These are phyloP conservation scores for Medicago truncatula DNA, from an alignment of 306 rosid genomes.

Conservation along the genomic window MtrunA17r5.0-ANR NC_053044.1:52937001-52937500, in stretches of 20 bases:
- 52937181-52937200: slow-evolving; percentile 63
- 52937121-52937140: slow-evolving; percentile 56
- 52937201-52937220: slow-evolving; percentile 67
- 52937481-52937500: slow-evolving; percentile 58
- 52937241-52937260: slow-evolving; percentile 56
- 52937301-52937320: slow-evolving; percentile 35
- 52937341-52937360: slow-evolving; percentile 60
- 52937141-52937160: slow-evolving; percentile 44
- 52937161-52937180: slow-evolving; percentile 37
- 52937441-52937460: slow-evolving; percentile 51
- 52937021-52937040: slow-evolving; percentile 56
- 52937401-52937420: slow-evolving; percentile 60
- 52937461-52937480: slow-evolving; percentile 61
- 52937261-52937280: slow-evolving; percentile 49
- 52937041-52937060: slow-evolving; percentile 52
- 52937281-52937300: slow-evolving; percentile 33
- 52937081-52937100: slow-evolving; percentile 87
- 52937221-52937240: slow-evolving; percentile 43
- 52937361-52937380: slow-evolving; percentile 57
- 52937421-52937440: slow-evolving; percentile 54
- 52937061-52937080: slow-evolving; percentile 72
- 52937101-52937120: slow-evolving; percentile 57
- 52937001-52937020: slow-evolving; percentile 63
- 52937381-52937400: slow-evolving; percentile 59
- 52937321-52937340: slow-evolving; percentile 53